phyloP scores from a whole-genome alignment of 1,284 basidiomycete genomes.

The Xerocomus amazonicus region DNA sequence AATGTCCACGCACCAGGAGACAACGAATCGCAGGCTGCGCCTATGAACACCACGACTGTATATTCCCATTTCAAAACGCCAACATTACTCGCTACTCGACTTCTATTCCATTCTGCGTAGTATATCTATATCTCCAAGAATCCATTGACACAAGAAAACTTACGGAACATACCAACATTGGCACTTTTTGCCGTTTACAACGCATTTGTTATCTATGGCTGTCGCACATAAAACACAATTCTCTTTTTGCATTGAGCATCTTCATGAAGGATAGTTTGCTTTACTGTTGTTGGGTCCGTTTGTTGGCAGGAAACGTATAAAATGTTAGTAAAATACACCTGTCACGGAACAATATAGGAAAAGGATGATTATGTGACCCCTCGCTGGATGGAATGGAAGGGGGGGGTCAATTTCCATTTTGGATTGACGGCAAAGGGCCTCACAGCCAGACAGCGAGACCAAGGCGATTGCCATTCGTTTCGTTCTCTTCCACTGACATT shows the following conservation, averaged over 20 bases:
- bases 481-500: conserved; percentile 19
- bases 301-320: conserved; percentile 13
- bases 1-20: conserved; percentile 8
- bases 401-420: conserved; percentile 32
- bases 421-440: conserved; percentile 18
- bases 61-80: conserved; percentile 28
- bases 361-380: neutral
- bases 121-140: conserved; percentile 40
- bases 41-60: conserved; percentile 22
- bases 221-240: conserved; percentile 24
- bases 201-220: conserved; percentile 36
- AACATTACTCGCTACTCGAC: conserved; percentile 24
- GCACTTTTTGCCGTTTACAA: conserved; percentile 24
- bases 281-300: conserved; percentile 19
- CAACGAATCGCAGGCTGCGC: conserved; percentile 26
- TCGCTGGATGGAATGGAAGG: conserved; percentile 17
- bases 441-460: conserved; percentile 32
- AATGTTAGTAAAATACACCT: conserved; percentile 14
- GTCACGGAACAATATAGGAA: conserved; percentile 11
- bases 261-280: conserved; percentile 25
- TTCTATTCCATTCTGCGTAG: conserved; percentile 34
- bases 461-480: conserved; percentile 12
- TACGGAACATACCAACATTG: conserved; percentile 35
- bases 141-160: conserved; percentile 31
- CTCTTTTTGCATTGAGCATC: conserved; percentile 27